Evolutionary conservation across 2,329 filamentous ascomycete genomes (phyloP).

Genomic region (Phaeomoniella chlamydospora): DNA sequence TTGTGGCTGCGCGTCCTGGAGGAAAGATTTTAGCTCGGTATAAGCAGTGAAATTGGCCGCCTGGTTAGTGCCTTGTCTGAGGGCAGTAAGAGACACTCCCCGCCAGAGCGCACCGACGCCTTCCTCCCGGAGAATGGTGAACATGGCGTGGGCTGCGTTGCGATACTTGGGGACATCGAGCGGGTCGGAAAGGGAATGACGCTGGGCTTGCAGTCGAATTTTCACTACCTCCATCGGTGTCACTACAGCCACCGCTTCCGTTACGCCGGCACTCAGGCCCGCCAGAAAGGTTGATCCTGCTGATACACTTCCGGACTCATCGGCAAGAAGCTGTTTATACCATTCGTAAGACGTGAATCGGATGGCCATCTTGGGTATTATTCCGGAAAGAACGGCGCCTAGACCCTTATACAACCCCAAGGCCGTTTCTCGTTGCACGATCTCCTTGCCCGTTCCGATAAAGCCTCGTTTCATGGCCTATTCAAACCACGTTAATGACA

Average conservation of each 20-base stretch:
- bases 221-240: conserved; percentile 99
- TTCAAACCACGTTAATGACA: too few relatives aligned
- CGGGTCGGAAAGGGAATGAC: conserved; percentile 95
- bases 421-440: conserved; percentile 79
- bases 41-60: conserved; percentile 98
- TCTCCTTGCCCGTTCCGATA: conserved; percentile 69
- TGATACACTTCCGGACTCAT: conserved; percentile 52
- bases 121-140: conserved; percentile 86
- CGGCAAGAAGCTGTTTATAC: conserved; percentile 74
- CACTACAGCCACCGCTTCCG: conserved; percentile 90
- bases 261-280: conserved; percentile 82
- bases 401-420: conserved; percentile 94
- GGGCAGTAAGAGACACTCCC: conserved; percentile 81
- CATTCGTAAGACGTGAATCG: conserved; percentile 94
- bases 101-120: conserved; percentile 78
- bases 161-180: conserved; percentile 95
- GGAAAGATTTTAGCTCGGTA: conserved; percentile 71
- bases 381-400: conserved; percentile 90
- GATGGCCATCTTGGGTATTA: conserved; percentile 98
- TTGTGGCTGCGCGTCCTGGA: conserved; percentile 60
- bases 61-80: conserved; percentile 93
- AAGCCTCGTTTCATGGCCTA: conserved; percentile 70
- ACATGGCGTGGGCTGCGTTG: conserved; percentile 69
- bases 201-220: conserved; percentile 93
- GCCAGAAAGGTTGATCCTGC: conserved; percentile 63